Evolutionary conservation across 2,329 filamentous ascomycete species (phyloP).

Genomic region (Cladosporium sp.): DNA sequence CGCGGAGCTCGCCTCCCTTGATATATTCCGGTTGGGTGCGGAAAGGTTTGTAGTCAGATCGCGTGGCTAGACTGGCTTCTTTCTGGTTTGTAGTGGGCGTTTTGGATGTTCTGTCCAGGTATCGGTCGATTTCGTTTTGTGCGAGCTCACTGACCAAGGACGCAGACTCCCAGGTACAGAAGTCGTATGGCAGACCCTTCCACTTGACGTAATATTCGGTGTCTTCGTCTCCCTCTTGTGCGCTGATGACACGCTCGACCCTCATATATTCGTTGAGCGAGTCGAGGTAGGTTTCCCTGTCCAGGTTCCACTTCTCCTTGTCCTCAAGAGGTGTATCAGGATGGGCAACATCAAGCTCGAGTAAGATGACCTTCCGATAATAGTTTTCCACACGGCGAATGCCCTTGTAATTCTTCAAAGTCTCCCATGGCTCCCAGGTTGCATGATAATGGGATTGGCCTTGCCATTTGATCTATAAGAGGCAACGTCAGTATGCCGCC

Average conservation of each 20-base stretch:
- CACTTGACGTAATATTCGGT: conserved; percentile 94
- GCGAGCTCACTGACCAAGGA: conserved; percentile 71
- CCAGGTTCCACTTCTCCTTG: conserved; percentile 90
- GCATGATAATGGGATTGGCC: conserved; percentile 92
- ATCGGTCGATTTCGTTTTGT: conserved; percentile 87
- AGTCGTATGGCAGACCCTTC: conserved; percentile 79
- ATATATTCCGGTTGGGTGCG: conserved; percentile 83
- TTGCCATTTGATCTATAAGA: conserved; percentile 85
- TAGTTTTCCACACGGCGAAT: conserved; percentile 93
- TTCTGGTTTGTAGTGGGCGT: conserved; percentile 75
- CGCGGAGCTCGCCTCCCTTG: conserved; percentile 75
- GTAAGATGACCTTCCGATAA: conserved; percentile 74
- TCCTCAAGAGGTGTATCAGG: conserved; percentile 76
- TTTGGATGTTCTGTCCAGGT: conserved; percentile 75
- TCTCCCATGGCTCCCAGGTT: conserved; percentile 82
- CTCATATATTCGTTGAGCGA: conserved; percentile 85
- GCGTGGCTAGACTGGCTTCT: conserved; percentile 71
- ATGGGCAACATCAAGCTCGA: conserved; percentile 72
- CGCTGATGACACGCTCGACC: conserved; percentile 87
- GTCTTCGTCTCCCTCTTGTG: conserved; percentile 72
- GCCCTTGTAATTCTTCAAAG: conserved; percentile 72
- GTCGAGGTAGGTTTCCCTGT: conserved; percentile 85
- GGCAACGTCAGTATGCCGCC: conserved; percentile 18
- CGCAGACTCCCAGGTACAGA: conserved; percentile 87
- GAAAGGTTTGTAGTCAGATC: conserved; percentile 67